These are phyloP conservation scores for Metschnikowia santaceciliae DNA, from an alignment of 805 yeast species.

Conservation along the genomic window DNA sequence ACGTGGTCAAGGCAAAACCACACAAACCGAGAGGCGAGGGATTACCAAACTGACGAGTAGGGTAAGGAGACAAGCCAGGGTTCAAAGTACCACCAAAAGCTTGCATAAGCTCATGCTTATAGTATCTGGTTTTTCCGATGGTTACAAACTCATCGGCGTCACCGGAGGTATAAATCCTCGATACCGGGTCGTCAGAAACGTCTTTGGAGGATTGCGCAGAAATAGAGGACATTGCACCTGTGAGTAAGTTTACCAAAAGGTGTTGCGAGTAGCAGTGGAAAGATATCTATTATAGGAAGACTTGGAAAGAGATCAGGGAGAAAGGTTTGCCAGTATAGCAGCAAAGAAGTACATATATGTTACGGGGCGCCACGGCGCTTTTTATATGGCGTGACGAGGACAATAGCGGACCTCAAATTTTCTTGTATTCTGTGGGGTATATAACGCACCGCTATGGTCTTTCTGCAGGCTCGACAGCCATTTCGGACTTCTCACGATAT, in stretches of 20 bases:
- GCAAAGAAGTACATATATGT: not conserved
- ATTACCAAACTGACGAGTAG: constrained; percentile 50
- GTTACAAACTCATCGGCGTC: constrained; percentile 30
- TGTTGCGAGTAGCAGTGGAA: not conserved
- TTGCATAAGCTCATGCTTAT: constrained; percentile 32
- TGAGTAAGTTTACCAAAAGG: not conserved
- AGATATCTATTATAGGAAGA: not conserved
- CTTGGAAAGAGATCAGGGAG: not conserved
- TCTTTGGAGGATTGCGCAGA: constrained; percentile 12
- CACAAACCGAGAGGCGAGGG: constrained; percentile 21
- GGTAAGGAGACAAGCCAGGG: constrained; percentile 31
- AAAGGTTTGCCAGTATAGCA: not conserved
- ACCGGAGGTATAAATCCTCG: constrained; percentile 30
- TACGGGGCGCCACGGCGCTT: not conserved
- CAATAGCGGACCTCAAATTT: constrained; percentile 1
- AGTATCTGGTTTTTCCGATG: constrained; percentile 29
- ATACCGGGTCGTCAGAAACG: constrained; percentile 9
- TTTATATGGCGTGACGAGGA: not conserved
- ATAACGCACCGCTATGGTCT: not conserved
- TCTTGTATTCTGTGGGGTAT: constrained; percentile 4
- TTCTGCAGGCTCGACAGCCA: constrained; percentile 1
- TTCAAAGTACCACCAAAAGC: constrained; percentile 37
- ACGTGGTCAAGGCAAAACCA: constrained; percentile 20
- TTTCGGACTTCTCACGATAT: not conserved
- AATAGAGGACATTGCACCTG: constrained; percentile 10